Base-by-base conservation (phyloP, 2,329 filamentous ascomycete genomes). In the Aspergillus fumigatiaffinis region DNA sequence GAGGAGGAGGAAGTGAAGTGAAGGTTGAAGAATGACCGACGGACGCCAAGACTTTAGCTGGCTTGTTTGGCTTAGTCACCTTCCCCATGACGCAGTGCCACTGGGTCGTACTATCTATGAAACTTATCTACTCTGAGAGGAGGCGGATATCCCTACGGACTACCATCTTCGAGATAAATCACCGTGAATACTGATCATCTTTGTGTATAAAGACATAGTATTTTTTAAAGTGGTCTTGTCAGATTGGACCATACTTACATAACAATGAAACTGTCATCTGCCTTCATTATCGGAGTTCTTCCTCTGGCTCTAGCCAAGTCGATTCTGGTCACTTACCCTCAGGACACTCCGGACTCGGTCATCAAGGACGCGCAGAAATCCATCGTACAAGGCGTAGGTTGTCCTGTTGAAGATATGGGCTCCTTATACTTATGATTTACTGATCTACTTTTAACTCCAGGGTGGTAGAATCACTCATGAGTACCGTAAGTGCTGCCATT, bases 391-490 rank as follows among this genome's bases (percentile, higher is more conserved):
- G 87, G 86, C 42, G 90, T 82, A 73, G 61, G 79, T 63, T 51
- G 21, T 51, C 20, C 41, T 47, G 26, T 50, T 41, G 52, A 35
- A 53, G 48, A 10, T 51, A 23, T 26, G 9, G 29, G 26, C 7
- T 10, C 32, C 7, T 9, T 17, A 21, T 47, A 25, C 35, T 23
- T 20, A 32, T 55, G 23, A 41, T 53, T 51, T 29, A 56, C 62
- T 68, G 41, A 67, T 59, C 53, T 58, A 53, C 21, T 42, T 50
- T 26, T 44, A 32, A 17, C 42, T 52, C 2, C 64, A 84, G 79
- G 81, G 90, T 51, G 91, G 90, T 42, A 76, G 84, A 51, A 91
- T 96, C 66, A 94, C 89, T 23, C 91, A 95, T 77, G 84, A 87
- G 68, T 94, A 91, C 74, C 85, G 88, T 91, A 82, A 71, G 86